Evolutionary conservation across 208 protist genomes (phyloP), one percentile per base, ranked within the genome.

Genomic region (Leishmania lainsoni): DNA sequence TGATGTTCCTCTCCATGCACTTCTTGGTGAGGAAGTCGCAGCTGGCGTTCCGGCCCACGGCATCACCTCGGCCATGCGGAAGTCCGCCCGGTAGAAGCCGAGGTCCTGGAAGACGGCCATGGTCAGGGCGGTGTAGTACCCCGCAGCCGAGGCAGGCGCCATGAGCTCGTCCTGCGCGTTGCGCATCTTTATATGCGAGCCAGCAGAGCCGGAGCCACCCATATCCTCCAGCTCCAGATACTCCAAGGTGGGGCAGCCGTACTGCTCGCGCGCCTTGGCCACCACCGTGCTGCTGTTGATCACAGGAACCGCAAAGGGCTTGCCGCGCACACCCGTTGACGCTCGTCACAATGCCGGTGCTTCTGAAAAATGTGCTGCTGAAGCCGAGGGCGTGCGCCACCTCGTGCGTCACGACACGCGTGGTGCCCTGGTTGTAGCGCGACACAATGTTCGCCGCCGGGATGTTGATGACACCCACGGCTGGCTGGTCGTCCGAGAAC

Each of bases 141-240:
- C 86, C 10, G 39, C 77, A 58, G 32, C 22, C 20, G 26, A 17
- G 3, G 79, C 75, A 12, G 80, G 85, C 20, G 89, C 75, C 95
- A 98, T 98, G 48, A 96, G 78, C 75, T 98, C 97, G 54, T 98
- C 90, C 65, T 85, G 86, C 10, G 92, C 87, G 59, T 92, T 65
- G 56, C 51, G 42, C 42, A 0, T 1, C 51, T 26, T 32, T 14
- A 32, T 1, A 5, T 49, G n/a, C 75, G 61, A 66, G 49, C 63
- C 54, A 1, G 65, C 83, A 1, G 68, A 32, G 3, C 42, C 32
- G 0, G 9, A 0, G 0, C 68, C 68, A 0, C 42, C 87, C 42
- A 0, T 90, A 75, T 97, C 88, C 85, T 98, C 95, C 56, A 98
- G 48, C 87, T 96, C 93, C 78, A 95, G 87, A 29, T 90, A 90